Base-by-base conservation (phyloP, 768 basidiomycete genomes). In the Pleurotus cornucopiae region DNA sequence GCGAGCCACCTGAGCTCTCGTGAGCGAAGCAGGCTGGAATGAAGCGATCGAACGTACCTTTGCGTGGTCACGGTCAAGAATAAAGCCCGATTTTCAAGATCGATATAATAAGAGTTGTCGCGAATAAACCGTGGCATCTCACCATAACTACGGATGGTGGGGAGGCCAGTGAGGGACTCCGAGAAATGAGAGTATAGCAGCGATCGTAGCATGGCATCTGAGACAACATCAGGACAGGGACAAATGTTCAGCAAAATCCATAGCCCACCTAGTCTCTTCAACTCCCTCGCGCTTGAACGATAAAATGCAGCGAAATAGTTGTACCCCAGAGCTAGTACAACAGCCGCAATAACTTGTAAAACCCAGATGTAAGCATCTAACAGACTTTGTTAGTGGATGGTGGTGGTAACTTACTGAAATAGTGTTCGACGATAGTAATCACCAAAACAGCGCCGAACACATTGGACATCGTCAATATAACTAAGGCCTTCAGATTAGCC, bases 121-220 rank as follows among this genome's bases (percentile, higher is more conserved):
- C 71, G 66, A 20, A 86, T 69, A 69, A 91, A 94, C 7, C 86
- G 76, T 0, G 71, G 64, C 1, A 79, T 74, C 62, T 82, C 82
- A 34, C 85, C 84, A 60, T 89, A 94, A 37, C 87, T 87, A 34
- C 90, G 80, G 46, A 91, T 83, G 4, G 86, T 89, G 0, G 83
- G 76, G 25, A 85, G 71, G 13, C 89, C 63, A n/a, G 84, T 84
- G 3, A 92, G 72, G 1, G 85, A 88, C 67, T 91, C 90, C 0
- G 86, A 81, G 64, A 91, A 88, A 63, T 89, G 88, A 0, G 88
- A 80, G 65, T 91, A 91, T 6, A 92, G 76, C 7, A 86, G 70
- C 2, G 86, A 88, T 38, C 89, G 85, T 4, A 91, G 74, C 72
- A 88, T 81, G 6, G 85, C 76, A 66, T 90, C 89, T 83, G 51